phyloP scores from a whole-genome alignment of 2,329 filamentous ascomycete genomes.

The Penicillium thymicola region DNA sequence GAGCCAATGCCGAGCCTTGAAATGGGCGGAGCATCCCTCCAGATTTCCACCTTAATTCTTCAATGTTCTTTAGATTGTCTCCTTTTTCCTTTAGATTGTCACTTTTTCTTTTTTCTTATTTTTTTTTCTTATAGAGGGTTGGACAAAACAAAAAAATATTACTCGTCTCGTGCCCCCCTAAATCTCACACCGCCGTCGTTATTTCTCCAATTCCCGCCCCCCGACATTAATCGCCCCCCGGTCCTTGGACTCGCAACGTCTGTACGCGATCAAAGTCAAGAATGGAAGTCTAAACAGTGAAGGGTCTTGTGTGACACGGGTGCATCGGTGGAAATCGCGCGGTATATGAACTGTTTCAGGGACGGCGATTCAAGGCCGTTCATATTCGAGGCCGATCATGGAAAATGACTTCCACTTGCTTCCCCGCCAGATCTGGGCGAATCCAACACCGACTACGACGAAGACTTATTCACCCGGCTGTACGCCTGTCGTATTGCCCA shows the following conservation, averaged over 20 bases:
- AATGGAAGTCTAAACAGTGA: slow-evolving; percentile 14
- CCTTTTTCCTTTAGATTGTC: not conserved
- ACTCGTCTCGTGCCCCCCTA: not conserved
- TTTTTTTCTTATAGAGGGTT: not conserved
- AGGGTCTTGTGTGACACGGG: slow-evolving; percentile 1
- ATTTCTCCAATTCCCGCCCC: not conserved
- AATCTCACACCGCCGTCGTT: not conserved
- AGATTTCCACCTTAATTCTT: slow-evolving; percentile 13
- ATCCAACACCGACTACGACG: slow-evolving; percentile 37
- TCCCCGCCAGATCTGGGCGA: slow-evolving; percentile 42
- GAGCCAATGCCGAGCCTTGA: slow-evolving; percentile 12
- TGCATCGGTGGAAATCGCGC: slow-evolving; percentile 6
- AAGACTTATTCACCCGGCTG: slow-evolving; percentile 49
- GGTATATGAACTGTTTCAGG: slow-evolving; percentile 11
- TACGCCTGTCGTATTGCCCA: slow-evolving; percentile 61
- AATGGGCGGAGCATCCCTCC: slow-evolving; percentile 24
- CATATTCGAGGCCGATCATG: slow-evolving; percentile 27
- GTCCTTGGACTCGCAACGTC: slow-evolving; percentile 2
- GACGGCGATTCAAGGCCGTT: slow-evolving; percentile 13
- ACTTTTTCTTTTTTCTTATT: too few relatives aligned
- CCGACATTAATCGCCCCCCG: not conserved
- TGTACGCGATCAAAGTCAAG: slow-evolving; percentile 12
- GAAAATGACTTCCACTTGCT: slow-evolving; percentile 32
- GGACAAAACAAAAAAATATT: not conserved
- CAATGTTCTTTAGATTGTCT: not conserved